Evolutionary conservation across 139 green algal species (phyloP).

Genomic region (Auxenochlorella pyrenoidosa): DNA sequence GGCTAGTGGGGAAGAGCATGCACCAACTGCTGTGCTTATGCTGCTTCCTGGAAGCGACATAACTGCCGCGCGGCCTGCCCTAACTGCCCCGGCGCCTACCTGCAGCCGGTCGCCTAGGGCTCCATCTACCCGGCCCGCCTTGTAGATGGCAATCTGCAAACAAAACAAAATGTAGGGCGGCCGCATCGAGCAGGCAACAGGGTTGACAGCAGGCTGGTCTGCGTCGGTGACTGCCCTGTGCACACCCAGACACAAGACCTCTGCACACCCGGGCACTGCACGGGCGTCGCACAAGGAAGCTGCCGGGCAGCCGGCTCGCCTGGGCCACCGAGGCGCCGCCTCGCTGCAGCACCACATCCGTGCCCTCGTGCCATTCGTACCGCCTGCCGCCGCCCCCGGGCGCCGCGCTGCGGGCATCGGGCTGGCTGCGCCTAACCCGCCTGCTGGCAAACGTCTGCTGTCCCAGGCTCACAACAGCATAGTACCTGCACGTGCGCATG

Average conservation of each 20-base stretch:
- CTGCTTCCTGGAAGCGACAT: too few species aligned
- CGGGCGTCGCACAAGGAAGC: too few species aligned
- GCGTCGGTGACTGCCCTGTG: too few species aligned
- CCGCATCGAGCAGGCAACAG: background rate
- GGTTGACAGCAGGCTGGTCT: too few species aligned
- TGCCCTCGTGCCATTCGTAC: conserved; percentile 8
- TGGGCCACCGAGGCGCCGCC: conserved; percentile 43
- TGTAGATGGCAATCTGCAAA: conserved; percentile 35
- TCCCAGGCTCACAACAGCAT: conserved; percentile 2
- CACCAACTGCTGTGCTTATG: too few species aligned
- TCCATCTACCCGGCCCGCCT: conserved; percentile 26
- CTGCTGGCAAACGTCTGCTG: conserved; percentile 22
- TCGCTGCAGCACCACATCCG: conserved; percentile 46
- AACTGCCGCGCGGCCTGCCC: too few species aligned
- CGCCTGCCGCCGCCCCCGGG: background rate
- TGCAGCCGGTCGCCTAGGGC: conserved; percentile 38
- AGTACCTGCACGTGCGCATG: background rate
- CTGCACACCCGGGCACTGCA: too few species aligned
- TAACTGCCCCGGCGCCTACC: background rate
- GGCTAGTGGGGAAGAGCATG: too few species aligned
- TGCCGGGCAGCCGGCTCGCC: too few species aligned
- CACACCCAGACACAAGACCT: too few species aligned
- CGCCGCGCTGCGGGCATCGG: background rate
- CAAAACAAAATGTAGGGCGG: background rate
- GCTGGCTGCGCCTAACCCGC: background rate